These are phyloP conservation scores for Dactylonectria estremocensis DNA, from an alignment of 2,329 filamentous ascomycete genomes.

Conservation along the genomic window DNA sequence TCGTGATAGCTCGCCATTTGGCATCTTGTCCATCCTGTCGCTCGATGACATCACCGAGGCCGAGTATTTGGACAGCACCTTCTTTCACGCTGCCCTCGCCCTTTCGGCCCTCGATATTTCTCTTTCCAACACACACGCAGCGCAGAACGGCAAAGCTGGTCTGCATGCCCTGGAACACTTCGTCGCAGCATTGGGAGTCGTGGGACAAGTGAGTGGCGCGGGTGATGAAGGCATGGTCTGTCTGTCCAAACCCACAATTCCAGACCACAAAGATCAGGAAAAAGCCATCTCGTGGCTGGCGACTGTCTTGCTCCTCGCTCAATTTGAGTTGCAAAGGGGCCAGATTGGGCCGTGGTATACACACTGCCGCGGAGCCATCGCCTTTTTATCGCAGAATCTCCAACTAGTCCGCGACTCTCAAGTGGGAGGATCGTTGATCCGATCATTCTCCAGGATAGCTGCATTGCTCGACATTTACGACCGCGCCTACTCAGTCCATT, in stretches of 20 bases:
- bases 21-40: slow-evolving; percentile 27
- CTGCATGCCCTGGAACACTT: slow-evolving; percentile 38
- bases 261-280: background rate
- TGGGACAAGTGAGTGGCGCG: no score
- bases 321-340: slow-evolving; percentile 35
- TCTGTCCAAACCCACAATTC: background rate
- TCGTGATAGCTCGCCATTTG: slow-evolving; percentile 25
- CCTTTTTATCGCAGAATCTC: slow-evolving; percentile 5
- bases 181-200: slow-evolving; percentile 28
- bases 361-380: slow-evolving; percentile 35
- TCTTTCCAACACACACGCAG: background rate
- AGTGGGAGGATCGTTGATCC: slow-evolving; percentile 32
- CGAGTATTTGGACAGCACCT: slow-evolving; percentile 19
- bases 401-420: no score
- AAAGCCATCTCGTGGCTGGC: slow-evolving; percentile 34
- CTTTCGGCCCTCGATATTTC: background rate
- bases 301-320: slow-evolving; percentile 32
- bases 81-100: slow-evolving; percentile 36
- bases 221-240: no score
- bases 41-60: slow-evolving; percentile 28
- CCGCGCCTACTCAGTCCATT: slow-evolving; percentile 31
- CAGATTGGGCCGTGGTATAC: slow-evolving; percentile 40
- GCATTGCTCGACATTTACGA: slow-evolving; percentile 39
- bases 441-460: slow-evolving; percentile 36
- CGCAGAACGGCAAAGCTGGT: background rate